Evolutionary conservation across 2,329 filamentous ascomycete species (phyloP), one percentile per base, ranked within the genome.

Genomic region (Colletotrichum paranaense): DNA sequence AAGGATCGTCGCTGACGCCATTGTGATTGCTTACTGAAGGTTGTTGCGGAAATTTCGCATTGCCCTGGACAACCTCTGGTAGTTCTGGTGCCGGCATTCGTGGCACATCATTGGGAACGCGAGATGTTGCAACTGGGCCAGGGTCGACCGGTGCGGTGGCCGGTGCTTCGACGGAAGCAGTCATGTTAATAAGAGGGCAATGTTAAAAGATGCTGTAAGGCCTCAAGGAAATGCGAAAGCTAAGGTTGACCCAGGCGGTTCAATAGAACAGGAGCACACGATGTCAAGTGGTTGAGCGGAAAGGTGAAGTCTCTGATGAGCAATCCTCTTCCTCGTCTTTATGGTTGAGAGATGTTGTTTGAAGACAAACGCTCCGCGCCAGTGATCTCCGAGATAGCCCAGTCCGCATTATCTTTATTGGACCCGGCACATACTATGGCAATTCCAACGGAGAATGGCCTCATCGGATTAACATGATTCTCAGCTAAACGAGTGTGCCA

Each of bases 1-100:
- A 81, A 0, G 80, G 78, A 30, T 81, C 78, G 8, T 75, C 58
- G 49, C 46, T 53, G 19, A 63, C 55, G 30, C 70, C 68, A 55
- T 62, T 76, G n/a, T 63, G 64, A 53, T 52, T 49, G 42, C 42
- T 49, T 49, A n/a, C 42, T 49, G 42, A 19, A n/a, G 42, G 7
- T 49, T 49, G 42, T 49, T 49, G 42, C 7, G 42, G 42, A 49
- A 49, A 49, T 49, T 8, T n/a, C 42, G 42, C n/a, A 49, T n/a
- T 49, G 19, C 42, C 8, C 8, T 49, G 19, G 42, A 49, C 42
- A 19, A 49, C 19, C 42, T 49, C 42, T n/a, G 19, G 42, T 19
- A 49, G 42, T 49, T 49, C 42, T n/a, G 19, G 42, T n/a, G 42
- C 42, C 7, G 42, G 42, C 42, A 49, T 49, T n/a, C 42, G 42